Conservation (phyloP, 1,284 basidiomycete genomes). For the Boletellus deceptivus region DNA sequence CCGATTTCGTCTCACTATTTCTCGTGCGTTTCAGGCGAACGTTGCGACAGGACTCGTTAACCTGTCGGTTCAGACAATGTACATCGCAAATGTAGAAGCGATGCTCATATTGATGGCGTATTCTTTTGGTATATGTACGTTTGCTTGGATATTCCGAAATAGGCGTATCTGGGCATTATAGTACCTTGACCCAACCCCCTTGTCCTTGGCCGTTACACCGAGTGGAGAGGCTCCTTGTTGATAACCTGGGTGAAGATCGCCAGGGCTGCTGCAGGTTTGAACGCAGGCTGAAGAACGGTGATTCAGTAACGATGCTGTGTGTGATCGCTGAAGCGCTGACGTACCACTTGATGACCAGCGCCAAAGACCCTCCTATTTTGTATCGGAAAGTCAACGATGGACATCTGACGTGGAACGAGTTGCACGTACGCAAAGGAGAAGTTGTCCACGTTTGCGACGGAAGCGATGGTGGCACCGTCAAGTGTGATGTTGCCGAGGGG, state of each 20-base stretch:
- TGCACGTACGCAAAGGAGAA: constrained; percentile 57
- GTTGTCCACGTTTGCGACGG: constrained; percentile 61
- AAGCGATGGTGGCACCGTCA: constrained; percentile 47
- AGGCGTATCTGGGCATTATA: constrained; percentile 24
- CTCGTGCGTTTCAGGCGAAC: constrained; percentile 63
- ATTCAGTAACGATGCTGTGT: constrained; percentile 2
- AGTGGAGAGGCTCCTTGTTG: constrained; percentile 51
- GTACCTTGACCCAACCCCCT: not conserved
- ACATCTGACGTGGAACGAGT: not conserved
- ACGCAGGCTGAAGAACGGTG: constrained; percentile 44
- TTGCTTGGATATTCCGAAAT: constrained; percentile 53
- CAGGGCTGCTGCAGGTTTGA: constrained; percentile 54
- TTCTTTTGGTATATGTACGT: constrained; percentile 51
- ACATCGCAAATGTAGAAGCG: constrained; percentile 55
- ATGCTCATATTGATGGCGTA: constrained; percentile 71
- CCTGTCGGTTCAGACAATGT: constrained; percentile 81
- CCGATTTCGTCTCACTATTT: not conserved
- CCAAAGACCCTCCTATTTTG: constrained; percentile 46
- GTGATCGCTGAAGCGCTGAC: constrained; percentile 25
- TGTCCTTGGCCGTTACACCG: constrained; percentile 35
- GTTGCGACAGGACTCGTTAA: constrained; percentile 86
- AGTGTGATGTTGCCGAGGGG: constrained; percentile 61
- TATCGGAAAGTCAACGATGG: not conserved
- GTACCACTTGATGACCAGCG: constrained; percentile 59
- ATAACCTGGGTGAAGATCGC: constrained; percentile 59